phyloP scores from a whole-genome alignment of 441 rosid genomes.

The Raphanus hybrid region DNA sequence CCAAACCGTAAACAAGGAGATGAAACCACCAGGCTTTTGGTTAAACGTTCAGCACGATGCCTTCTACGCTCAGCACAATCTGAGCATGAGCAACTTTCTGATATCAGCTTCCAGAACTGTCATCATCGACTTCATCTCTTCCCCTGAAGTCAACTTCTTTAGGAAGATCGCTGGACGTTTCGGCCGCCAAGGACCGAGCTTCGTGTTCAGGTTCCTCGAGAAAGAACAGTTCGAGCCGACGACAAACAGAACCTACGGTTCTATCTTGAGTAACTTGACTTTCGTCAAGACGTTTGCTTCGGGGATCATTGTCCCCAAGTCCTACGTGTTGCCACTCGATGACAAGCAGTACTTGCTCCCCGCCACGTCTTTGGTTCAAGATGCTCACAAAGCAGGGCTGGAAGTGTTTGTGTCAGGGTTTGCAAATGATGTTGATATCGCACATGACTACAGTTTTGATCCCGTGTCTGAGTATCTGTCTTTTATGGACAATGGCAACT shows the following conservation, averaged over 20 bases:
- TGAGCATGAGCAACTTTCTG: slow-evolving; percentile 73
- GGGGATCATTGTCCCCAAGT: slow-evolving; percentile 82
- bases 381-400: too few relatives aligned
- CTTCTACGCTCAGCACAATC: slow-evolving; percentile 67
- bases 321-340: slow-evolving; percentile 64
- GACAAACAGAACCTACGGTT: slow-evolving; percentile 67
- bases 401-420: too few relatives aligned
- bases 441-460: slow-evolving; percentile 52
- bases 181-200: slow-evolving; percentile 48
- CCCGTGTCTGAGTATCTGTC: slow-evolving; percentile 58
- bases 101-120: slow-evolving; percentile 51
- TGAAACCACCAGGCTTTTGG: slow-evolving; percentile 62
- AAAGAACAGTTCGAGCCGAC: slow-evolving; percentile 57
- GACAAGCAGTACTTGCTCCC: too few relatives aligned
- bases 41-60: slow-evolving; percentile 82
- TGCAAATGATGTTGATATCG: slow-evolving; percentile 33
- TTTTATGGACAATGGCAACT: slow-evolving; percentile 73
- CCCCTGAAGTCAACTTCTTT: slow-evolving; percentile 82
- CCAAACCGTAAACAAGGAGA: slow-evolving; percentile 38
- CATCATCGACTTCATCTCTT: slow-evolving; percentile 64
- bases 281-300: slow-evolving; percentile 86
- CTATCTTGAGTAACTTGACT: slow-evolving; percentile 66
- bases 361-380: too few relatives aligned
- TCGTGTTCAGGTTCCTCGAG: slow-evolving; percentile 61
- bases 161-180: slow-evolving; percentile 53